Evolutionary conservation across 2,329 filamentous ascomycete genomes (phyloP), one percentile per base, ranked within the genome.

Genomic region (Verticillium nonalfalfae): DNA sequence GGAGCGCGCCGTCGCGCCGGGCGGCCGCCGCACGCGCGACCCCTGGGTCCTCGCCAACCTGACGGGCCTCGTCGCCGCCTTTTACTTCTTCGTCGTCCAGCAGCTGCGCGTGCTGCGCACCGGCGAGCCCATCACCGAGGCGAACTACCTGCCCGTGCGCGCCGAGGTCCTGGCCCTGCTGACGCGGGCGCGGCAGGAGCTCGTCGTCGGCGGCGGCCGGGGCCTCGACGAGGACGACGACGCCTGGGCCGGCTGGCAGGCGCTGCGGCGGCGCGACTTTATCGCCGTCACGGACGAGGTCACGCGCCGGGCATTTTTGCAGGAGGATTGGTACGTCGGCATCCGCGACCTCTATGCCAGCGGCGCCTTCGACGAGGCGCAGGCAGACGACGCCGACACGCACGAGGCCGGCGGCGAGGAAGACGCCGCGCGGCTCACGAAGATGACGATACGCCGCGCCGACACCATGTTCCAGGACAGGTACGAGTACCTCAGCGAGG

Each of bases 401-500:
- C n/a, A 50, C 5, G 7, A 10, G 18, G 18, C 45, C 2, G 45
- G 21, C n/a, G 45, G 26, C 6, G 59, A n/a, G 11, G 74, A 74
- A 35, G 67, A 67, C 10, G 73, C 13, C 1, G 39, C 68, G 52
- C 60, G 60, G 2, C 65, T 63, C 26, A 65, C 69, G 63, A 77
- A 73, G 62, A 69, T 75, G 40, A 76, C 80, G 61, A 70, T 80
- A 34, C 74, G 85, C 73, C 72, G 80, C 61, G 76, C 80, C 9
- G 84, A 86, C 65, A 90, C 87, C 2, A 93, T 93, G 90, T 85
- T 93, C 67, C 89, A 93, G 72, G 86, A 88, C 65, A 82, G 83
- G 56, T 87, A 90, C 68, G 89, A 93, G 68, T 91, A 87, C 68
- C 73, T 93, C 67, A 88, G 86, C 64, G 85, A 88, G 57, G 77